Percentiles rank a stretch among this genome's conserved stretches.
Evolutionary conservation across 257 asterid genomes (phyloP).

Genomic region (Salvia rosmarinus): DNA sequence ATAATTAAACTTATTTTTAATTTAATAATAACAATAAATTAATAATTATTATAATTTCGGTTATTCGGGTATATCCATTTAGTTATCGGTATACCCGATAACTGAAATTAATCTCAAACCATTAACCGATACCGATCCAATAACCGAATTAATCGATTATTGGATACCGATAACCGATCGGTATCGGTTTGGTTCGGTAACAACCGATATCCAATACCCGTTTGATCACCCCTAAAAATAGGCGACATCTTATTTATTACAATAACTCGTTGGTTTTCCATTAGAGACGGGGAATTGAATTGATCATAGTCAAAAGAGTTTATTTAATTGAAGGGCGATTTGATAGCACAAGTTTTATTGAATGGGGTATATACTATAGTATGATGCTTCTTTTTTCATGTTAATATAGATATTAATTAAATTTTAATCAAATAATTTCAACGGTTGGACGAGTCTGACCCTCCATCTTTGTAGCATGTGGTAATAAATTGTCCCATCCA

Average conservation of each 20-base stretch:
- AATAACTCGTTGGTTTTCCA: not conserved
- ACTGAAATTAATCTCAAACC: no score
- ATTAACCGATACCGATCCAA: no score
- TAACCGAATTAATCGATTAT: no score
- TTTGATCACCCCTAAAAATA: no score
- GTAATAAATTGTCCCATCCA: constrained; percentile 16
- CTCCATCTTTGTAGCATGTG: constrained; percentile 32
- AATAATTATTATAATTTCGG: no score
- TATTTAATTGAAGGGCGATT: constrained; percentile 1
- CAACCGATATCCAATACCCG: no score
- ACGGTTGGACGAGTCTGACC: constrained; percentile 4
- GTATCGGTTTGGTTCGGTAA: no score
- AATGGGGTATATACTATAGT: not conserved
- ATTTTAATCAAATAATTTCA: not conserved
- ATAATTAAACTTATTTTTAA: no score
- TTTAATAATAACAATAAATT: no score
- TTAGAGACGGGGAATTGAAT: not conserved
- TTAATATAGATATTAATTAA: not conserved
- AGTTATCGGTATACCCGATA: no score
- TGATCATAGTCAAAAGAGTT: not conserved
- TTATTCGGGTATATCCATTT: no score
- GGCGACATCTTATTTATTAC: not conserved
- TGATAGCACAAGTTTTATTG: constrained; percentile 2
- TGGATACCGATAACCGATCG: no score
- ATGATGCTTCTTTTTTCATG: constrained; percentile 29